A percentile compares a stretch with the other conserved stretches of the same genome.
These are phyloP conservation scores for Trichoderma sp. DNA, from an alignment of 2,329 filamentous ascomycete genomes.

Conservation along the genomic window DNA sequence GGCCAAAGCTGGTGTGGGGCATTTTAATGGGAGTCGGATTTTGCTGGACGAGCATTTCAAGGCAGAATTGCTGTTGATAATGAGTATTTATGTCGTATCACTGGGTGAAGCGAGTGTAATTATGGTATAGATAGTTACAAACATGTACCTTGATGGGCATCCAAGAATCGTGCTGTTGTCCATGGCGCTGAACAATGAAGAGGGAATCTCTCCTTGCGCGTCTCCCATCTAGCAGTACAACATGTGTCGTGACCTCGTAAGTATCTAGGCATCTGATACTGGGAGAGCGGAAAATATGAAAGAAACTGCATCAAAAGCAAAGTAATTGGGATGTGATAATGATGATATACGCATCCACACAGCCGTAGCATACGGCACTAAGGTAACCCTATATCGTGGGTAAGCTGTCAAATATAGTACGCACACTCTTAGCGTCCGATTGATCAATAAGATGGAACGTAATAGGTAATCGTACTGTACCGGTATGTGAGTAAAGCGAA, in stretches of 20 bases:
- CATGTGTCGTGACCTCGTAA: background rate
- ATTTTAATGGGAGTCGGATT: background rate
- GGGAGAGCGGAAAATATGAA: too few species aligned
- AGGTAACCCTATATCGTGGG: background rate
- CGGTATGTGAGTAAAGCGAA: background rate
- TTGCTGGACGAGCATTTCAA: background rate
- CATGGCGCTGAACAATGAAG: background rate
- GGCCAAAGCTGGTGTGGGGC: constrained; percentile 31
- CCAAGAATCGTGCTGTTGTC: background rate
- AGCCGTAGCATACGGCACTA: background rate
- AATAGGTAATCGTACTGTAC: background rate
- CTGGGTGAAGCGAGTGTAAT: background rate
- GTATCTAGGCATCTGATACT: background rate
- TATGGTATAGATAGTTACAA: background rate
- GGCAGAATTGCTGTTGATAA: background rate
- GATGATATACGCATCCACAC: background rate
- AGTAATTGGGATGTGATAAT: too few species aligned
- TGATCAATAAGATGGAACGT: background rate
- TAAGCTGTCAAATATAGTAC: background rate
- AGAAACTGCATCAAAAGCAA: too few species aligned
- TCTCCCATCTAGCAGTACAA: background rate
- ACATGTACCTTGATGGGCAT: background rate
- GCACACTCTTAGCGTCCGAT: background rate
- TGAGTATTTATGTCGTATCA: background rate
- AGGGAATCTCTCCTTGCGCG: background rate